These are phyloP conservation scores for Hemileccinum impolitum DNA, from an alignment of 768 basidiomycete genomes.

Conservation along the genomic window DNA sequence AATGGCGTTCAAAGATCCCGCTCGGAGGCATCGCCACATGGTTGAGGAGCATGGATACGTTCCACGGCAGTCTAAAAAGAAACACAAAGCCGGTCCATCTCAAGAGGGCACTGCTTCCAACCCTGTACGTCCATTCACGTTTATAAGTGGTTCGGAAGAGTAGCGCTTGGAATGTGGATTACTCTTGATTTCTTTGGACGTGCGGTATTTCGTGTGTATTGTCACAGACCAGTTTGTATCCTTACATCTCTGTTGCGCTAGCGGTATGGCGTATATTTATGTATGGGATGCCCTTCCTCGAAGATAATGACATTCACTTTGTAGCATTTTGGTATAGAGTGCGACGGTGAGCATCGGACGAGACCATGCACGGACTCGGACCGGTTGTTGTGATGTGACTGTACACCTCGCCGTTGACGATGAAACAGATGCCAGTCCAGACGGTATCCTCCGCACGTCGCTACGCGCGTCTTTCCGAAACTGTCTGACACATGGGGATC, in stretches of 20 bases:
- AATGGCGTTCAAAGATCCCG: constrained; percentile 60
- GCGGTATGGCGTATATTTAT: constrained; percentile 16
- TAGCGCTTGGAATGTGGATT: constrained; percentile 12
- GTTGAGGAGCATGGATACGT: constrained; percentile 49
- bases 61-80: constrained; percentile 44
- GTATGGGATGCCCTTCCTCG: constrained; percentile 2
- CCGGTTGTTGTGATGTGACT: constrained; percentile 13
- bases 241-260: constrained; percentile 15
- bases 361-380: no score
- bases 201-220: constrained; percentile 23
- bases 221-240: constrained; percentile 22
- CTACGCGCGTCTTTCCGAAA: constrained; percentile 17
- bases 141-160: constrained; percentile 27
- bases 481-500: constrained; percentile 24
- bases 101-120: constrained; percentile 24
- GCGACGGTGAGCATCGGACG: no score
- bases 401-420: constrained; percentile 15
- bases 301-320: not conserved
- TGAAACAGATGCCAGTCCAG: constrained; percentile 24
- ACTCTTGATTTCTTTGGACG: constrained; percentile 5
- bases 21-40: constrained; percentile 60
- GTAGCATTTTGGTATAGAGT: constrained; percentile 15
- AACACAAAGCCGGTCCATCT: constrained; percentile 37
- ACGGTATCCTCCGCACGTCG: constrained; percentile 19
- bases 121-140: constrained; percentile 32